Percentiles rank a stretch among this genome's conserved stretches.
Evolutionary conservation across 176 grass and related monocot genomes (phyloP).

Genomic region (bread wheat (Triticum aestivum)): IWGSC_CS_RefSeq_v2.1 NC_057794.1:305564797-305565296

Average conservation of each 20-base stretch:
- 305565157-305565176: neutral
- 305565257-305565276: no score
- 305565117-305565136: slow-evolving; percentile 27
- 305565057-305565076: neutral
- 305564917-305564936: slow-evolving; percentile 70
- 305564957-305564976: neutral
- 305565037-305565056: slow-evolving; percentile 17
- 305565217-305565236: no score
- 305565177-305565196: no score
- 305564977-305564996: neutral
- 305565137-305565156: neutral
- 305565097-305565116: neutral
- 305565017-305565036: neutral
- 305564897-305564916: slow-evolving; percentile 87
- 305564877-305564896: slow-evolving; percentile 56
- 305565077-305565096: neutral
- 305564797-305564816: slow-evolving; percentile 4
- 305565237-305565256: no score
- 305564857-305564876: slow-evolving; percentile 66
- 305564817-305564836: slow-evolving; percentile 23
- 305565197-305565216: no score
- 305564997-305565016: slow-evolving; percentile 22
- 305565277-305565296: no score
- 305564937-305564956: slow-evolving; percentile 63
- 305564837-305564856: slow-evolving; percentile 84